These are phyloP conservation scores for Termitomyces sp. DNA, from an alignment of 768 basidiomycete genomes.

Conservation along the genomic window DNA sequence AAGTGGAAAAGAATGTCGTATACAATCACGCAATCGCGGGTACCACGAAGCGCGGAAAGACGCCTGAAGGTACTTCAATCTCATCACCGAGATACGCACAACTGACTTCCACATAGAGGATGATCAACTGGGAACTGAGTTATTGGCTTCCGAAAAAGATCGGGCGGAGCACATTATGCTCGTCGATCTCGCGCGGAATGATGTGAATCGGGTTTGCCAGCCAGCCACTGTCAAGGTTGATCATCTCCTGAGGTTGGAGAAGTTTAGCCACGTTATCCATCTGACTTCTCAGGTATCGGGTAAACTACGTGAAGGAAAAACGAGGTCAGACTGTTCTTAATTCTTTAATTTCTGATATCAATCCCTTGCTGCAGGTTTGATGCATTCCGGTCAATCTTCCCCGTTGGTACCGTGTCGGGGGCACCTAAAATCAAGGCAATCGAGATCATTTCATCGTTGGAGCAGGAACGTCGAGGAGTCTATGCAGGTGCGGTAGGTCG, in stretches of 20 bases:
- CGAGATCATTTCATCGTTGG: slow-evolving; percentile 82
- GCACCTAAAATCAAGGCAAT: slow-evolving; percentile 99
- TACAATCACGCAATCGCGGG: slow-evolving; percentile 98
- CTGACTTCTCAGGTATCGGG: slow-evolving; percentile 95
- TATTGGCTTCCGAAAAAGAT: slow-evolving; percentile 88
- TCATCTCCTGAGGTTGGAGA: slow-evolving; percentile 87
- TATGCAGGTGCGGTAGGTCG: slow-evolving; percentile 98
- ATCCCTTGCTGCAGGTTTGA: slow-evolving; percentile 62
- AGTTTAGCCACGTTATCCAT: slow-evolving; percentile 98
- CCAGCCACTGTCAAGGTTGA: slow-evolving; percentile 96
- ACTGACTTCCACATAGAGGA: slow-evolving; percentile 64
- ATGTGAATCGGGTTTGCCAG: slow-evolving; percentile 95
- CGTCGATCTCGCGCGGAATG: slow-evolving; percentile 95
- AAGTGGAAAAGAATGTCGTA: slow-evolving; percentile 87
- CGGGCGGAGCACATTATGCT: slow-evolving; percentile 99
- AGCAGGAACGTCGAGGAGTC: slow-evolving; percentile 85
- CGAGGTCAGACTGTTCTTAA: slow-evolving; percentile 46
- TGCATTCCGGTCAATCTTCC: slow-evolving; percentile 98
- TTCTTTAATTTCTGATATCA: background rate
- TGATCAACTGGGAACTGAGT: slow-evolving; percentile 61
- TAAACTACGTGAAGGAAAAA: slow-evolving; percentile 70
- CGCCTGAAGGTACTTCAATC: slow-evolving; percentile 62
- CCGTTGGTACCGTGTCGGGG: slow-evolving; percentile 96
- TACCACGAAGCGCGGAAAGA: slow-evolving; percentile 84
- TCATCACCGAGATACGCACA: background rate